A percentile compares a stretch with the other conserved stretches of the same genome.
Evolutionary conservation across 257 asterid species (phyloP).

Genomic region (Solanum ossicruentum): DNA sequence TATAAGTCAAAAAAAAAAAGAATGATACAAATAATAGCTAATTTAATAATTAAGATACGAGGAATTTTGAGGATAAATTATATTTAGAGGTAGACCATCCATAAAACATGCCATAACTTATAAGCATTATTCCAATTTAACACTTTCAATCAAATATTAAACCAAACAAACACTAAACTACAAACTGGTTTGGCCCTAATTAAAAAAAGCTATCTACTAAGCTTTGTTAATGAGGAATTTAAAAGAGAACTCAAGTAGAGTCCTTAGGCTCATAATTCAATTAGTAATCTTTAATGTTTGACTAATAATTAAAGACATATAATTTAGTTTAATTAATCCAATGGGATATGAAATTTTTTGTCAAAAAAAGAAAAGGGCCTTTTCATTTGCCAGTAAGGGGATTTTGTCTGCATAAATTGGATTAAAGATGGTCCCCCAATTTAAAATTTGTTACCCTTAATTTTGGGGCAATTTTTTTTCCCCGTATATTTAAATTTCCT

Average conservation of each 20-base stretch:
- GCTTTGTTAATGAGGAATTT: neutral
- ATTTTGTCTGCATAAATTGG: conserved; percentile 3
- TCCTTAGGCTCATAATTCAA: neutral
- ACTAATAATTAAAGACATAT: neutral
- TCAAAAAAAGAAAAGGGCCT: neutral
- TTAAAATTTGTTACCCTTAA: conserved; percentile 6
- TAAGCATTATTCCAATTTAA: neutral
- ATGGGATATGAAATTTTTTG: neutral
- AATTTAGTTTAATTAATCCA: neutral
- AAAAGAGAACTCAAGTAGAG: neutral
- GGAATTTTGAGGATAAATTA: neutral
- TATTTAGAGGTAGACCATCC: neutral
- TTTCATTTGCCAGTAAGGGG: neutral
- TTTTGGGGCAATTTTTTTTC: conserved; percentile 6
- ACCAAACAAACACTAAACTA: neutral
- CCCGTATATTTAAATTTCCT: conserved; percentile 2
- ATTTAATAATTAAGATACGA: neutral
- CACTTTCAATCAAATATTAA: neutral
- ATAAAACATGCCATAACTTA: neutral
- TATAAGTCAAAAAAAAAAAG: neutral
- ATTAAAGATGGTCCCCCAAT: conserved; percentile 16
- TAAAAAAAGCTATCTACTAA: neutral
- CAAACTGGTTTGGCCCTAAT: neutral
- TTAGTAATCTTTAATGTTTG: neutral
- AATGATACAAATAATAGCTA: neutral